Percentiles rank a stretch among this genome's conserved stretches.
Evolutionary conservation across 805 yeast genomes (phyloP).

Genomic region (Candida ascalaphidarum): DNA sequence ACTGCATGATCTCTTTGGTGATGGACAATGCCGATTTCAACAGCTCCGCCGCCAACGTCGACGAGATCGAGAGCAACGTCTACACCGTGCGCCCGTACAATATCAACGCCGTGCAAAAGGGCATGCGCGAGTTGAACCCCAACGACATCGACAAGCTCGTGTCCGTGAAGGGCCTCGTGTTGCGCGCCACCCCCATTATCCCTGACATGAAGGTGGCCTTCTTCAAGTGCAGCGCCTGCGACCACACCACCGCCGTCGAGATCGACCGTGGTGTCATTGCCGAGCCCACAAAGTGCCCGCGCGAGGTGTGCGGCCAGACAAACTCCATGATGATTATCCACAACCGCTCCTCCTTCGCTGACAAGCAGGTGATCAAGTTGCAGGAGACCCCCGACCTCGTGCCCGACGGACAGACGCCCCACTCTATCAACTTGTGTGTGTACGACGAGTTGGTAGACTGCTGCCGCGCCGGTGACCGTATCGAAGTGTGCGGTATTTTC

Average conservation of each 20-base stretch:
- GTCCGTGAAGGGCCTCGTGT: constrained; percentile 80
- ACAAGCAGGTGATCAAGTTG: constrained; percentile 86
- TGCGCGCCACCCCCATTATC: constrained; percentile 82
- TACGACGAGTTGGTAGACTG: constrained; percentile 94
- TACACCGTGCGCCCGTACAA: constrained; percentile 89
- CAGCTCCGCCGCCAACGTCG: constrained; percentile 30
- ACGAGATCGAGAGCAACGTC: constrained; percentile 70
- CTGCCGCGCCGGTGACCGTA: constrained; percentile 93
- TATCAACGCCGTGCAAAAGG: constrained; percentile 54
- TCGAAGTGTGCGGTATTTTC: constrained; percentile 93
- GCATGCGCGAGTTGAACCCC: constrained; percentile 91
- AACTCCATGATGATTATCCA: constrained; percentile 89
- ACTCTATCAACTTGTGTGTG: constrained; percentile 85
- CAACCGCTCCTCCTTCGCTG: constrained; percentile 88
- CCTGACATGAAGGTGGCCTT: constrained; percentile 98
- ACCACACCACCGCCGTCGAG: constrained; percentile 84
- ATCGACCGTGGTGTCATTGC: constrained; percentile 91
- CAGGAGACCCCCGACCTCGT: constrained; percentile 96
- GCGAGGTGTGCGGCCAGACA: constrained; percentile 70
- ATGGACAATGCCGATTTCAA: constrained; percentile 33
- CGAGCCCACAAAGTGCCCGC: constrained; percentile 91
- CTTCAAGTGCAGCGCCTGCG: constrained; percentile 91
- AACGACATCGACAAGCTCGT: constrained; percentile 91
- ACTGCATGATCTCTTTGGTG: constrained; percentile 71
- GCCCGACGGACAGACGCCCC: constrained; percentile 99